These are phyloP conservation scores for Pestalotiopsis fici DNA, from an alignment of 2,329 filamentous ascomycete species.

Conservation along the genomic window DNA sequence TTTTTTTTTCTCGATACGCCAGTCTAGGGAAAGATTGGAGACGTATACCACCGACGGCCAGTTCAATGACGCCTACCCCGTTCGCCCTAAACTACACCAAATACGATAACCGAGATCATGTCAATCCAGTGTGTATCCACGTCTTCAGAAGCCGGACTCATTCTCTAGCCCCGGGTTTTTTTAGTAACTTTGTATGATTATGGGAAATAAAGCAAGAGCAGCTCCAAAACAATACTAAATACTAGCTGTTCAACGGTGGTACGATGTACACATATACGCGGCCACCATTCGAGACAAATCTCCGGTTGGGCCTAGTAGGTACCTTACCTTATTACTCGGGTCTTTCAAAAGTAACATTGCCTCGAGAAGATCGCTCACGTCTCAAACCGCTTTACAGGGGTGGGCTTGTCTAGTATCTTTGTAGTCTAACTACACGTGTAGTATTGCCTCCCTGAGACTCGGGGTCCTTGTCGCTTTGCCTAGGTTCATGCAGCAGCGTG, in stretches of 20 bases:
- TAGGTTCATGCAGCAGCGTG: neutral
- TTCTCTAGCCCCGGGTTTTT: too few relatives aligned
- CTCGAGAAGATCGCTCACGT: neutral
- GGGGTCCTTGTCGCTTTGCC: neutral
- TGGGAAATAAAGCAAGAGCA: too few relatives aligned
- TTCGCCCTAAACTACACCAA: neutral
- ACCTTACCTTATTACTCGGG: neutral
- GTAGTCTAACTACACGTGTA: neutral
- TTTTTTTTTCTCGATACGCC: neutral
- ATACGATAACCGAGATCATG: neutral
- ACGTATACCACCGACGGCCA: neutral
- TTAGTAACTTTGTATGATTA: too few relatives aligned
- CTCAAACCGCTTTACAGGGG: neutral
- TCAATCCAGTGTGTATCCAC: too few relatives aligned
- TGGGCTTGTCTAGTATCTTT: neutral
- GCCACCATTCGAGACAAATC: too few relatives aligned
- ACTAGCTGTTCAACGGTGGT: too few relatives aligned
- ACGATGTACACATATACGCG: too few relatives aligned
- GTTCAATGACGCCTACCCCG: neutral
- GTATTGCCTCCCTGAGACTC: neutral
- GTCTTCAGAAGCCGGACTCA: too few relatives aligned
- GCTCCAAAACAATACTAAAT: too few relatives aligned
- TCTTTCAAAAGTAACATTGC: neutral
- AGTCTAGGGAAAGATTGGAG: conserved; percentile 13
- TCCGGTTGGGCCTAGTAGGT: too few relatives aligned